phyloP scores from a whole-genome alignment of 225 moss, liverwort and hornwort genomes.

The Neckera pumila region DNA sequence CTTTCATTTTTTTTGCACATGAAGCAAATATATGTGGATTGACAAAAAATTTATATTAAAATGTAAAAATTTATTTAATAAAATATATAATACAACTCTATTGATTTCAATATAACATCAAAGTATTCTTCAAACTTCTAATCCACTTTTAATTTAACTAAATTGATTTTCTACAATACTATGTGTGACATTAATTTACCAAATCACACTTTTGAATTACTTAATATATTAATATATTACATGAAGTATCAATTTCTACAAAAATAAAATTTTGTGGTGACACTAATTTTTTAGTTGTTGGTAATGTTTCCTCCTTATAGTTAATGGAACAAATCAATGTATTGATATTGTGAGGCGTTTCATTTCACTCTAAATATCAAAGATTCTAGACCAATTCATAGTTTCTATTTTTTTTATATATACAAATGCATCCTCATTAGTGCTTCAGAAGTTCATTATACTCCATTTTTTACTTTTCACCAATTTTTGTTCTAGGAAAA shows the following conservation, averaged over 20 bases:
- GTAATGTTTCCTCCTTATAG: background rate
- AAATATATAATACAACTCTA: background rate
- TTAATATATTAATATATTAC: background rate
- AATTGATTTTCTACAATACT: background rate
- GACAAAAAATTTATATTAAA: background rate
- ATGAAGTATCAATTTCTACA: background rate
- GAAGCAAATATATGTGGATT: background rate
- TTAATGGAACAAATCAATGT: no score
- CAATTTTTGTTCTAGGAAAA: no score
- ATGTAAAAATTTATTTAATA: background rate
- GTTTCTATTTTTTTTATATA: no score
- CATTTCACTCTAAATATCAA: no score
- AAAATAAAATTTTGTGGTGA: background rate
- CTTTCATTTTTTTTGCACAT: background rate
- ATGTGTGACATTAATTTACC: background rate
- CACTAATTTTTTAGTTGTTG: background rate
- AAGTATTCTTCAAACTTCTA: background rate
- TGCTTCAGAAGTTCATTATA: no score
- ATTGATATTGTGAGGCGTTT: no score
- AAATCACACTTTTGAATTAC: background rate
- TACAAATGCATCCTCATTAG: no score
- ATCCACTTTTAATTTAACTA: background rate
- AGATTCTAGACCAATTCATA: no score
- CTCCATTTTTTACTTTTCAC: no score
- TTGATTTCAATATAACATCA: background rate